Percentiles rank a stretch among this genome's conserved stretches.
Conservation (phyloP, 345 rosid species). For the Diplotaxis tenuifolia region DNA sequence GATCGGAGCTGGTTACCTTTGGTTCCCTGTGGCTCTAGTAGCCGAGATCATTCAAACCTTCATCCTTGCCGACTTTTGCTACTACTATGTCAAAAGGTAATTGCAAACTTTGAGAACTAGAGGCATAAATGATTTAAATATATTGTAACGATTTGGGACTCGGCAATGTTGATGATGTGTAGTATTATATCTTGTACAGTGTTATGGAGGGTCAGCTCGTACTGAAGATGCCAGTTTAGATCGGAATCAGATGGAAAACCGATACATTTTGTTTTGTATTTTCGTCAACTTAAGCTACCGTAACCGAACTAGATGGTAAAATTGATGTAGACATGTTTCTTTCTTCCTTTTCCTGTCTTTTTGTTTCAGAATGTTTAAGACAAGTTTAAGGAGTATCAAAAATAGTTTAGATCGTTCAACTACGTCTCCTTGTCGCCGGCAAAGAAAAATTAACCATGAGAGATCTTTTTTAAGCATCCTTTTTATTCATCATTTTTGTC, state of each 20-base stretch:
- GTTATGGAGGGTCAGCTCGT: constrained; percentile 45
- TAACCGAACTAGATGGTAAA: constrained; percentile 23
- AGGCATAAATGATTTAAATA: not conserved
- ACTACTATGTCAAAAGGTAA: constrained; percentile 79
- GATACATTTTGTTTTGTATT: constrained; percentile 11
- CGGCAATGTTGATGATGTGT: constrained; percentile 16
- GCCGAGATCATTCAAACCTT: constrained; percentile 77
- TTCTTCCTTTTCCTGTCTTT: too few species aligned
- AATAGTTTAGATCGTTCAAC: not conserved
- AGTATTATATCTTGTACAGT: constrained; percentile 31
- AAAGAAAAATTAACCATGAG: too few species aligned
- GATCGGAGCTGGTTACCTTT: constrained; percentile 53
- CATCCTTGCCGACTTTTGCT: constrained; percentile 83
- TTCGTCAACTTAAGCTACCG: not conserved
- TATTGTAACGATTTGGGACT: not conserved
- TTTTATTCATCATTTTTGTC: too few species aligned
- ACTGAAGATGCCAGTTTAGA: constrained; percentile 44
- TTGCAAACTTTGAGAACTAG: not conserved
- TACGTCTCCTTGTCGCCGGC: too few species aligned
- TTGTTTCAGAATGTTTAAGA: not conserved
- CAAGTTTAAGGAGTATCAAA: constrained; percentile 13
- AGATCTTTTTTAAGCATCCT: too few species aligned
- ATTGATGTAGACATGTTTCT: constrained; percentile 16
- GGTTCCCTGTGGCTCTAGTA: constrained; percentile 61
- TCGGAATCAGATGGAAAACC: not conserved